Evolutionary conservation across 371 early-diverging fungal genomes (phyloP).

Genomic region (Mucor sp.): DNA sequence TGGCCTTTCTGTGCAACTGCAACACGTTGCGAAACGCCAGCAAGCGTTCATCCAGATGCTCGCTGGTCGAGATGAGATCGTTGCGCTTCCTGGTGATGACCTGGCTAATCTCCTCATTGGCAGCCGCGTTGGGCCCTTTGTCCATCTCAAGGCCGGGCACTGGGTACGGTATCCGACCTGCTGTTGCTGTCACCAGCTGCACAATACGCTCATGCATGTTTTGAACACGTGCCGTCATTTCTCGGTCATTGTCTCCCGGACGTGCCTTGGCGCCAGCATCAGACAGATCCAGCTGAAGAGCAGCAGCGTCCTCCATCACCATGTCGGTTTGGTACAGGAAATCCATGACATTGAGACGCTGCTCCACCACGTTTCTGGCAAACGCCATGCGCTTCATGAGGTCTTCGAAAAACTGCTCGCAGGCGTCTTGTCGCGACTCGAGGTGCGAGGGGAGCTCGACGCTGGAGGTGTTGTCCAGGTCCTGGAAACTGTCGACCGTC

Average conservation of each 20-base stretch:
- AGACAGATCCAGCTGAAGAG: constrained; percentile 10
- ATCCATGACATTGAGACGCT: constrained; percentile 48
- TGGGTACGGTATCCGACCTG: constrained; percentile 43
- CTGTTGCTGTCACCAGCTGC: constrained; percentile 37
- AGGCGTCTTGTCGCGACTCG: constrained; percentile 36
- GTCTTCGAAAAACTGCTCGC: constrained; percentile 41
- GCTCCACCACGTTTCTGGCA: constrained; percentile 48
- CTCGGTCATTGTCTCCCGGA: constrained; percentile 38
- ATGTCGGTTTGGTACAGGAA: constrained; percentile 38
- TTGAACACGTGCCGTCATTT: constrained; percentile 40
- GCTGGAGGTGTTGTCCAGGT: constrained; percentile 39
- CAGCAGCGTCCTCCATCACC: constrained; percentile 15
- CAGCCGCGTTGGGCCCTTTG: constrained; percentile 24
- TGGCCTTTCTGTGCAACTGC: constrained; percentile 32
- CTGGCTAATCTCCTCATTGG: constrained; percentile 34
- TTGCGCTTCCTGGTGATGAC: constrained; percentile 29
- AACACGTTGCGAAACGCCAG: constrained; percentile 33
- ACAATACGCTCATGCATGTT: constrained; percentile 40
- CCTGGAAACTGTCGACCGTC: constrained; percentile 44
- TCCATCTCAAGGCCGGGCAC: constrained; percentile 25
- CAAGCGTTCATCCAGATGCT: constrained; percentile 35
- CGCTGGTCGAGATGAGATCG: constrained; percentile 30
- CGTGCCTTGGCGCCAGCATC: constrained; percentile 29
- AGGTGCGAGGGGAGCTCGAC: constrained; percentile 43
- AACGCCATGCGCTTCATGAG: constrained; percentile 39